These are phyloP conservation scores for Colletotrichum sp. DNA, from an alignment of 2,329 filamentous ascomycete species.

Conservation along the genomic window DNA sequence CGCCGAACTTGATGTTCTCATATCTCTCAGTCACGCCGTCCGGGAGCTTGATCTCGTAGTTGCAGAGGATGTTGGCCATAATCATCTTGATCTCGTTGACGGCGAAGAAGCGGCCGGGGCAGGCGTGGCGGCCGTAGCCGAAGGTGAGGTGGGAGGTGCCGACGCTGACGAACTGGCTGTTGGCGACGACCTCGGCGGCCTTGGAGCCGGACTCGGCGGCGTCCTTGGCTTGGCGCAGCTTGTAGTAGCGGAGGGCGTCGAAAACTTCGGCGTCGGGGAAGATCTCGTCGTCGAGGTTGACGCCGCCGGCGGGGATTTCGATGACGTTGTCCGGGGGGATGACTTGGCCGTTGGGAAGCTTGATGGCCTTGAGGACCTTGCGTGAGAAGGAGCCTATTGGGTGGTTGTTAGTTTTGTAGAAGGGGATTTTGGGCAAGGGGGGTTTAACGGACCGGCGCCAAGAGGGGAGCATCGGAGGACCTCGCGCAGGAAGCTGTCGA, in stretches of 20 bases:
- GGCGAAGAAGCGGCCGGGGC: conserved; percentile 20
- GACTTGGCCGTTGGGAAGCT: conserved; percentile 58
- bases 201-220: background rate
- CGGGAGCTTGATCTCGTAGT: conserved; percentile 20
- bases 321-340: conserved; percentile 48
- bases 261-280: conserved; percentile 47
- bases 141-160: conserved; percentile 22
- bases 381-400: conserved; percentile 50
- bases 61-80: conserved; percentile 13
- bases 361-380: conserved; percentile 54
- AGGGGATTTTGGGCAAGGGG: background rate
- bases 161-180: conserved; percentile 47
- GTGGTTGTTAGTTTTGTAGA: background rate
- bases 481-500: conserved; percentile 46
- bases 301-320: conserved; percentile 40
- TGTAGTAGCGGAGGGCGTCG: conserved; percentile 54
- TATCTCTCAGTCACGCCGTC: conserved; percentile 8
- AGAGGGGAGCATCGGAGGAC: conserved; percentile 36
- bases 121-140: conserved; percentile 24
- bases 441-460: background rate
- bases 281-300: conserved; percentile 39
- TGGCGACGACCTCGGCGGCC: conserved; percentile 22
- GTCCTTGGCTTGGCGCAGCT: conserved; percentile 35
- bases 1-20: background rate
- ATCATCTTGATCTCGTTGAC: conserved; percentile 25